These are phyloP conservation scores for Pythium aristosporum DNA, from an alignment of 352 stramenopile species.

Conservation along the genomic window DNA sequence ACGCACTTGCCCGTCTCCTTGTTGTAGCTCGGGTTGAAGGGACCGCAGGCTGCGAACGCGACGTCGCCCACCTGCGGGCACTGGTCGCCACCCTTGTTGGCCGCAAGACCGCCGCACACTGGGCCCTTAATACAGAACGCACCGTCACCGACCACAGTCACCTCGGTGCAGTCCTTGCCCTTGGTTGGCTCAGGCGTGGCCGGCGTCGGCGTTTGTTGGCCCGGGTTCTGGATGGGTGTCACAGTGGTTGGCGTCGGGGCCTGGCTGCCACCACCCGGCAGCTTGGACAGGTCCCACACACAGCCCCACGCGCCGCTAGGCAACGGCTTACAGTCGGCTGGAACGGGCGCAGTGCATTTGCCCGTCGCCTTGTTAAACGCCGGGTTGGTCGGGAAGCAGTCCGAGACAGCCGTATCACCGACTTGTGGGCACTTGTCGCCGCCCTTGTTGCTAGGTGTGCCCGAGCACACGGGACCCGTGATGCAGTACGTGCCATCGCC, in stretches of 20 bases:
- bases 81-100: constrained; percentile 7
- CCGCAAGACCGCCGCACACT: constrained; percentile 22
- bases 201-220: background rate
- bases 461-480: constrained; percentile 28
- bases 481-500: constrained; percentile 38
- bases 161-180: constrained; percentile 21
- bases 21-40: constrained; percentile 21
- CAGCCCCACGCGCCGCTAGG: constrained; percentile 13
- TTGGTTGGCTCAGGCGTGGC: background rate
- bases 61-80: constrained; percentile 22
- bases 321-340: constrained; percentile 13
- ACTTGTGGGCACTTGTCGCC: constrained; percentile 26
- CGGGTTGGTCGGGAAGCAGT: constrained; percentile 22
- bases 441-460: constrained; percentile 8
- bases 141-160: constrained; percentile 32
- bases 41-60: constrained; percentile 20
- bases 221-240: background rate
- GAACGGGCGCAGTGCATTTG: constrained; percentile 23
- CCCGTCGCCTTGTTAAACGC: constrained; percentile 14
- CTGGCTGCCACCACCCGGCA: constrained; percentile 3
- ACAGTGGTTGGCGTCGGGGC: background rate
- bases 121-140: constrained; percentile 32
- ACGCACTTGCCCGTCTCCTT: constrained; percentile 19
- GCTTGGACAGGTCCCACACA: constrained; percentile 22
- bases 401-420: constrained; percentile 17